Evolutionary conservation across 345 rosid genomes (phyloP).

Genomic region (Lepidium aucheri): DNA sequence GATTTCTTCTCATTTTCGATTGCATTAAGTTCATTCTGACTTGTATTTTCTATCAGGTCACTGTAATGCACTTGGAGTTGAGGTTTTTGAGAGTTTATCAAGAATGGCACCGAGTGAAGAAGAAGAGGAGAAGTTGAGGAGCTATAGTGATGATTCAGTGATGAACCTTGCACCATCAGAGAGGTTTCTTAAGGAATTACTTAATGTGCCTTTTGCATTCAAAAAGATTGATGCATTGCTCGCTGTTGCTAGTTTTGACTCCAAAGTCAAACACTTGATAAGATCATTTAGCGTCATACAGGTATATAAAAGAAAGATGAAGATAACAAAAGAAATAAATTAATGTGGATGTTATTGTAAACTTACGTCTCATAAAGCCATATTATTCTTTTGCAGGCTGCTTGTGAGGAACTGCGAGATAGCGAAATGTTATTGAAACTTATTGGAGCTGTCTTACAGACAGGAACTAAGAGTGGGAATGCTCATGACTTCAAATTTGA

Average conservation of each 20-base stretch:
- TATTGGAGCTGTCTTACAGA: constrained; percentile 54
- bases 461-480: constrained; percentile 57
- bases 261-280: neutral
- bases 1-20: neutral
- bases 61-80: constrained; percentile 69
- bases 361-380: neutral
- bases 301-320: constrained; percentile 3
- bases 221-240: constrained; percentile 19
- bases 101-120: constrained; percentile 83
- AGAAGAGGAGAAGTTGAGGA: constrained; percentile 70
- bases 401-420: constrained; percentile 49
- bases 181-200: constrained; percentile 25
- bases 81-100: constrained; percentile 76
- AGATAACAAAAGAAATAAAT: neutral
- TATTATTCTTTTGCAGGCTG: constrained; percentile 38
- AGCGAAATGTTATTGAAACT: constrained; percentile 63
- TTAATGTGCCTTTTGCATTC: constrained; percentile 22
- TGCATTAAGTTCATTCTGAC: constrained; percentile 1
- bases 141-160: constrained; percentile 61
- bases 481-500: constrained; percentile 72
- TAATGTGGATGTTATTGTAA: neutral
- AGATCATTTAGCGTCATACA: constrained; percentile 6
- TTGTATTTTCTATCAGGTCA: constrained; percentile 43
- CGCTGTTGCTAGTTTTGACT: neutral
- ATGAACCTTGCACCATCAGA: constrained; percentile 30